Conservation (phyloP, 441 rosid species). For the Biscutella laevigata region DNA sequence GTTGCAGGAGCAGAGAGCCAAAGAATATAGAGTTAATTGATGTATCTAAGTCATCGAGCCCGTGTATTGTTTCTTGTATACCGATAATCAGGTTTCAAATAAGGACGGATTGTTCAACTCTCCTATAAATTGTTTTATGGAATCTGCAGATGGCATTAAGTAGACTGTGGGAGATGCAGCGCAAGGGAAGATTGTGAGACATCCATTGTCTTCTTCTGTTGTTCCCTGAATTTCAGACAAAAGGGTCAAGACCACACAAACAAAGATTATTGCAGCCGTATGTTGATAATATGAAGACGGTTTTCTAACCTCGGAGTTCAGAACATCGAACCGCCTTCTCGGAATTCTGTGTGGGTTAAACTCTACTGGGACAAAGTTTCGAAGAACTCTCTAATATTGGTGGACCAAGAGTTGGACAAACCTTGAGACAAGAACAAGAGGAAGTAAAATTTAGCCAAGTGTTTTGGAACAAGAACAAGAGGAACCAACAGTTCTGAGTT, state of each 20-base stretch:
- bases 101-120: constrained; percentile 37
- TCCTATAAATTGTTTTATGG: constrained; percentile 40
- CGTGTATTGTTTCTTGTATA: constrained; percentile 65
- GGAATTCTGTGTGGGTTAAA: constrained; percentile 85
- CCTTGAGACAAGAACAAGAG: constrained; percentile 34
- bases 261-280: not conserved
- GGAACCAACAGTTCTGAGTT: not conserved
- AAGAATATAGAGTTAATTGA: constrained; percentile 46
- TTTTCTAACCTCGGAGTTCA: constrained; percentile 62
- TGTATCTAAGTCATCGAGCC: constrained; percentile 71
- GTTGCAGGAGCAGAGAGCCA: constrained; percentile 33
- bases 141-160: constrained; percentile 49
- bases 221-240: constrained; percentile 31
- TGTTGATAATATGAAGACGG: not conserved
- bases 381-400: constrained; percentile 61
- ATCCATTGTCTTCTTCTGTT: constrained; percentile 39
- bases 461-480: not conserved
- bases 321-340: constrained; percentile 47
- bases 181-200: constrained; percentile 43
- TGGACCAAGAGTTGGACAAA: constrained; percentile 63
- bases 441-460: not conserved
- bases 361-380: constrained; percentile 76
- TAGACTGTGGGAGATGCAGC: constrained; percentile 52
- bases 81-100: constrained; percentile 44
- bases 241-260: constrained; percentile 1